Evolutionary conservation across 2,329 filamentous ascomycete species (phyloP).

Genomic region (Monosporascus sp.): DNA sequence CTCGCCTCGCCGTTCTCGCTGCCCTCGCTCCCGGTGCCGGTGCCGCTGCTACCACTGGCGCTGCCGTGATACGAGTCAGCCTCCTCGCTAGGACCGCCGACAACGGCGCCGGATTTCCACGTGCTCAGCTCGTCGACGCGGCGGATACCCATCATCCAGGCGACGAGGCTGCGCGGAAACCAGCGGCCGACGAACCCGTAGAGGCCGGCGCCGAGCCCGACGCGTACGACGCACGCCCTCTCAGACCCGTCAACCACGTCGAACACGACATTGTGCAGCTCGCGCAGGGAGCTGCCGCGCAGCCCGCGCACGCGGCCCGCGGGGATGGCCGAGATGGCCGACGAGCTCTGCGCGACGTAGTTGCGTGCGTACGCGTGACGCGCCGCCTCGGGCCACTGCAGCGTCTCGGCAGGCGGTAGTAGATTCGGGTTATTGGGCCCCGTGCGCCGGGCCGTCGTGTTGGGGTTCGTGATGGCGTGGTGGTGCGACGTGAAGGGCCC

Average conservation of each 20-base stretch:
- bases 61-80: slow-evolving; percentile 7
- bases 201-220: slow-evolving; percentile 76
- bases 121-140: slow-evolving; percentile 51
- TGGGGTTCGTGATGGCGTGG: slow-evolving; percentile 26
- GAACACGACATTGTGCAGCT: slow-evolving; percentile 82
- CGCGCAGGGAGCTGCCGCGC: slow-evolving; percentile 66
- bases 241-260: slow-evolving; percentile 72
- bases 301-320: slow-evolving; percentile 53
- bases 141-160: slow-evolving; percentile 86
- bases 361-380: slow-evolving; percentile 58
- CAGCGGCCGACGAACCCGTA: slow-evolving; percentile 83
- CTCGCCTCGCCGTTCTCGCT: slow-evolving; percentile 28
- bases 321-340: slow-evolving; percentile 52
- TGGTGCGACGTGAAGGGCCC: slow-evolving; percentile 53
- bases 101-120: slow-evolving; percentile 31
- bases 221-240: slow-evolving; percentile 60
- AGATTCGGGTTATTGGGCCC: slow-evolving; percentile 18
- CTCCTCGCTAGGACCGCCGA: too few species aligned
- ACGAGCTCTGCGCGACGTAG: slow-evolving; percentile 50
- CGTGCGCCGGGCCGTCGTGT: slow-evolving; percentile 10
- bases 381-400: slow-evolving; percentile 59
- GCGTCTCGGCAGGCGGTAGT: slow-evolving; percentile 45
- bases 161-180: slow-evolving; percentile 72
- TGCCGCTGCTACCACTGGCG: slow-evolving; percentile 17
- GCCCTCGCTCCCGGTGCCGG: slow-evolving; percentile 18